A percentile compares a stretch with the other conserved stretches of the same genome.
Conservation (phyloP, 768 basidiomycete genomes). For the Termitomyces sp. region DNA sequence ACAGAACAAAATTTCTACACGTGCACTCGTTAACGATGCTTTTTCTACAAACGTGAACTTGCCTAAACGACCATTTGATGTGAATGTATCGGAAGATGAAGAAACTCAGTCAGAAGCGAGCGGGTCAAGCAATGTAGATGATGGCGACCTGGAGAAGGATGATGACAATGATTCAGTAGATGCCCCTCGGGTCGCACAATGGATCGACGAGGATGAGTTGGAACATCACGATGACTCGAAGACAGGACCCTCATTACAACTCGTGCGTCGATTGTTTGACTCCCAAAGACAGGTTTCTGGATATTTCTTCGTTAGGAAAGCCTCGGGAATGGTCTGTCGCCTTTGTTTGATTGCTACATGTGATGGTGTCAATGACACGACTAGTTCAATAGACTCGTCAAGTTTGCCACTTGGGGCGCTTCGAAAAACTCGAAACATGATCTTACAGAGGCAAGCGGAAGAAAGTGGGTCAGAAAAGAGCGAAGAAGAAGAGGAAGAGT, state of each 20-base stretch:
- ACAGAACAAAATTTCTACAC: constrained; percentile 3
- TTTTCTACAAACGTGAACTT: constrained; percentile 7
- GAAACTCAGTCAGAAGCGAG: neutral
- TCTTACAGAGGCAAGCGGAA: constrained; percentile 37
- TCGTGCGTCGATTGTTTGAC: constrained; percentile 17
- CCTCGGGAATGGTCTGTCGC: constrained; percentile 4
- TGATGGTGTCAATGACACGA: neutral
- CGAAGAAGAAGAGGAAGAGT: constrained; percentile 10
- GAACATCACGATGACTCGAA: constrained; percentile 26
- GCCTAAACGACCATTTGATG: constrained; percentile 9
- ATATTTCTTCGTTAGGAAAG: neutral
- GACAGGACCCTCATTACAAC: constrained; percentile 21
- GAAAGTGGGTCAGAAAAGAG: constrained; percentile 19
- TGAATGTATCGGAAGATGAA: constrained; percentile 4
- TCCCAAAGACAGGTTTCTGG: neutral
- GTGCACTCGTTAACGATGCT: neutral
- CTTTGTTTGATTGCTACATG: neutral
- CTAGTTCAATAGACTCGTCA: constrained; percentile 42
- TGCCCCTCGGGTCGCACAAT: constrained; percentile 54
- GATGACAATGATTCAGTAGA: constrained; percentile 33
- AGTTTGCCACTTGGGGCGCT: constrained; percentile 59
- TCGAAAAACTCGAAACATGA: constrained; percentile 55
- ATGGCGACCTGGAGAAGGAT: constrained; percentile 14
- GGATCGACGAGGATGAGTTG: constrained; percentile 48
- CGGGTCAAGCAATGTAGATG: constrained; percentile 17